Base-by-base conservation (phyloP, 306 rosid species). In the Gillenia trifoliata region DNA sequence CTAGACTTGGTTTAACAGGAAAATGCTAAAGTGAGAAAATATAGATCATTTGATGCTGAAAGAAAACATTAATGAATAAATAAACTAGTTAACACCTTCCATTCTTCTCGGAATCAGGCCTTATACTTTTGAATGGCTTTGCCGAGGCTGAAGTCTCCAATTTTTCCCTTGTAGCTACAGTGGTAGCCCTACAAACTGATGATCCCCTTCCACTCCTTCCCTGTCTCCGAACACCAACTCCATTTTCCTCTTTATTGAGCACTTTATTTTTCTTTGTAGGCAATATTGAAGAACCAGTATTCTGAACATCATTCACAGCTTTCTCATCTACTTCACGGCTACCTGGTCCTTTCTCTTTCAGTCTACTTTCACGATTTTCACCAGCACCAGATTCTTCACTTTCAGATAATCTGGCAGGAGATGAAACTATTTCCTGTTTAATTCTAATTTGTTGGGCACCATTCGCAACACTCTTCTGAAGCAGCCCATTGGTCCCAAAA, bases 341-440 rank as follows among this genome's bases (percentile, higher is more conserved):
- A 68, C 78, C 85, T 43, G 82, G 31, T 72, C 88, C 86, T 77
- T 84, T 91, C 82, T 83, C 96, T 80, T 83, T 93, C 75, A 80
- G 80, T 84, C 83, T 90, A 73, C 75, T 74, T 66, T 85, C 93
- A 80, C 69, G 83, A 79, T 71, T 85, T 76, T 83, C 91, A 73
- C 85, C 82, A 65, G 91, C 92, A 73, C 82, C 92, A 68, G 86
- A 83, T 82, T 89, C 96, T 84, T 89, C 91, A 80, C 86, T 84
- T 83, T 91, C 96, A 64, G 88, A 91, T 87, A 93, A 84, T 83
- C 83, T 88, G 68, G 85, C 74, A 16, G 89, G 93, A 70, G 92
- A 84, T 68, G 90, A 88, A 77, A 69, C 77, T 26, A 67, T 80
- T 77, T 86, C 96, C 66, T 41, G 80, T 76, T 84, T 88, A 79